Conservation (phyloP, 1,284 basidiomycete species). For the Salmacisia buchloeana region DNA sequence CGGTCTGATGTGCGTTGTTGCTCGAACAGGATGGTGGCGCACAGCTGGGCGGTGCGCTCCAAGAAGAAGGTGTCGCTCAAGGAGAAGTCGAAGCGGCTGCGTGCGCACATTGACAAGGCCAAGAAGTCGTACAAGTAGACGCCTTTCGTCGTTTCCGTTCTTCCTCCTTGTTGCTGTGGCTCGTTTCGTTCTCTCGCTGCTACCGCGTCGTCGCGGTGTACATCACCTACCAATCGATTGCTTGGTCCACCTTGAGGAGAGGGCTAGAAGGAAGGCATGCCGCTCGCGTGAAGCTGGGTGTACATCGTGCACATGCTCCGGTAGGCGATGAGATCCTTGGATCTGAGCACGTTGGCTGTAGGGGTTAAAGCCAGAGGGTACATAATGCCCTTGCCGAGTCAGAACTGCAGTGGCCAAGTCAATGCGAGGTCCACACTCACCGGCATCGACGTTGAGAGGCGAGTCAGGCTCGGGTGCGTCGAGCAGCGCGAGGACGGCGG, state of each 20-base stretch:
- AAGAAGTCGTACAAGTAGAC: conserved; percentile 37
- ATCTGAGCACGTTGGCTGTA: conserved; percentile 29
- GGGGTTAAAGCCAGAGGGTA: neutral
- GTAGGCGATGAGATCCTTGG: conserved; percentile 29
- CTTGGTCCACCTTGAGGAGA: too few species aligned
- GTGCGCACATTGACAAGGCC: conserved; percentile 41
- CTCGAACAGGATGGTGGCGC: conserved; percentile 29
- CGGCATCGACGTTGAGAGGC: conserved; percentile 50
- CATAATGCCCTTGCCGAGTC: too few species aligned
- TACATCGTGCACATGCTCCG: conserved; percentile 32
- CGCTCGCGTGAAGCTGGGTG: conserved; percentile 19
- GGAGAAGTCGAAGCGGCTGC: conserved; percentile 41
- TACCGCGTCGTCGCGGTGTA: too few species aligned
- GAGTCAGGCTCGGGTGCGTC: conserved; percentile 47
- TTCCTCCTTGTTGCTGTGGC: neutral
- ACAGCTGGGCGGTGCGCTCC: conserved; percentile 41
- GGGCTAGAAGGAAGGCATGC: neutral
- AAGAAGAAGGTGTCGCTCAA: conserved; percentile 45
- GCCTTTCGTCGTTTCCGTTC: neutral
- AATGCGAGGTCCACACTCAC: neutral
- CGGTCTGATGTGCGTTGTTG: neutral
- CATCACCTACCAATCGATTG: too few species aligned
- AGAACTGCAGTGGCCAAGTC: neutral
- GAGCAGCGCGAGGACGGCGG: conserved; percentile 44
- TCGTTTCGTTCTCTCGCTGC: neutral